phyloP scores from a whole-genome alignment of 163 green algal species.

The Scenedesmus sp. region DNA sequence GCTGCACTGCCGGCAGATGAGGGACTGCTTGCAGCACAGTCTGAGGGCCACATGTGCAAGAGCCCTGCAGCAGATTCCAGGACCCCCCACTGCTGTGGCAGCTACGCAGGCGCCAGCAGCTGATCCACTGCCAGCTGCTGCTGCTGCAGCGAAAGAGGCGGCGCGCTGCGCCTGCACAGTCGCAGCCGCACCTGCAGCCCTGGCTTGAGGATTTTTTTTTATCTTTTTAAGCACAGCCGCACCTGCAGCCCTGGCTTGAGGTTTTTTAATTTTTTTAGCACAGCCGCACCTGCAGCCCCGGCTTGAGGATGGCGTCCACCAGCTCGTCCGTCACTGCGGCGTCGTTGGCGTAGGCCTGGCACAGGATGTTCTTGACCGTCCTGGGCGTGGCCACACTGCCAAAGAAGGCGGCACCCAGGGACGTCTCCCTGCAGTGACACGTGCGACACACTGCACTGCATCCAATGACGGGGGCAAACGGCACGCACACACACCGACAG shows the following conservation, averaged over 20 bases:
- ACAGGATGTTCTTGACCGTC: slow-evolving; percentile 90
- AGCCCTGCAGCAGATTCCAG: too few species aligned
- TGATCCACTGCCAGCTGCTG: too few species aligned
- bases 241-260: slow-evolving; percentile 88
- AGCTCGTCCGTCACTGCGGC: slow-evolving; percentile 94
- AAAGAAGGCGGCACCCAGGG: slow-evolving; percentile 90
- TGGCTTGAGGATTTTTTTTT: slow-evolving; percentile 91
- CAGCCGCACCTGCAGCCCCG: slow-evolving; percentile 72
- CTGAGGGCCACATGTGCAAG: too few species aligned
- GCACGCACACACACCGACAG: neutral
- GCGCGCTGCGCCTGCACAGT: too few species aligned
- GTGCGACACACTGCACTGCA: neutral
- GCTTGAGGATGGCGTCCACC: slow-evolving; percentile 92
- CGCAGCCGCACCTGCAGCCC: slow-evolving; percentile 67
- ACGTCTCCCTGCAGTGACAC: slow-evolving; percentile 68
- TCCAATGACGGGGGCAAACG: neutral
- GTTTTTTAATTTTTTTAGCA: too few species aligned
- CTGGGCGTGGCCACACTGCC: slow-evolving; percentile 73
- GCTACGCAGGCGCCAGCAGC: too few species aligned
- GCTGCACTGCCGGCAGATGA: neutral
- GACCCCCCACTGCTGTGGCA: too few species aligned
- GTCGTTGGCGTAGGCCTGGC: slow-evolving; percentile 84
- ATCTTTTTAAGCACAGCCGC: too few species aligned
- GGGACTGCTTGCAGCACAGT: too few species aligned
- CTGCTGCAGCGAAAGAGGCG: too few species aligned